Percentiles rank a stretch among this genome's conserved stretches.
phyloP scores from a whole-genome alignment of 352 stramenopile species.

The Blastocystis sp. region DNA sequence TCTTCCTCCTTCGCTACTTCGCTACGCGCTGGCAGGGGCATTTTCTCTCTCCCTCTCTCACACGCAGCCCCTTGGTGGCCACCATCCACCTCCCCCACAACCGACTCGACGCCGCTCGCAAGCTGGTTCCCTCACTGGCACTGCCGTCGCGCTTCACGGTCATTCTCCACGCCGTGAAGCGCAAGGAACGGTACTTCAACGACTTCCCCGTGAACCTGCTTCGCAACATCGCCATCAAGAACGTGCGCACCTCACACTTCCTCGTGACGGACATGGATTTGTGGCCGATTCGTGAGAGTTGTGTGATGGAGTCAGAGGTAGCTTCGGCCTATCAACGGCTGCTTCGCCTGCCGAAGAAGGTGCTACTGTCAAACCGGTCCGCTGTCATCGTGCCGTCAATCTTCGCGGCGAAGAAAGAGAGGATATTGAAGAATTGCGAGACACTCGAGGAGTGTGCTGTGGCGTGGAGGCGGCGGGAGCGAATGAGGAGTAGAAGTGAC shows the following conservation, averaged over 20 bases:
- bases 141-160: background rate
- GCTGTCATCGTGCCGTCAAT: conserved; percentile 58
- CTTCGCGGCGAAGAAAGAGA: background rate
- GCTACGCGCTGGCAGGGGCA: background rate
- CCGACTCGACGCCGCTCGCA: background rate
- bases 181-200: background rate
- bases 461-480: background rate
- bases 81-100: background rate
- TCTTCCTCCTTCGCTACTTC: conserved; percentile 24
- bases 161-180: conserved; percentile 1
- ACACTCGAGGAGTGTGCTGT: background rate
- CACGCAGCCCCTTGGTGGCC: background rate
- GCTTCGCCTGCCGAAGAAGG: background rate
- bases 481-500: background rate
- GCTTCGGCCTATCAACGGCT: background rate
- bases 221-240: conserved; percentile 69
- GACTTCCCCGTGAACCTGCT: conserved; percentile 70
- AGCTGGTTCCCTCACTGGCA: background rate
- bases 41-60: background rate
- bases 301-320: background rate
- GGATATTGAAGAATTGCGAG: background rate
- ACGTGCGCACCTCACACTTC: conserved; percentile 70
- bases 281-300: conserved; percentile 42
- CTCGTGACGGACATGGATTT: conserved; percentile 70
- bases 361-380: background rate